phyloP scores from a whole-genome alignment of 768 basidiomycete genomes.

The Lentinus tigrinus region DNA sequence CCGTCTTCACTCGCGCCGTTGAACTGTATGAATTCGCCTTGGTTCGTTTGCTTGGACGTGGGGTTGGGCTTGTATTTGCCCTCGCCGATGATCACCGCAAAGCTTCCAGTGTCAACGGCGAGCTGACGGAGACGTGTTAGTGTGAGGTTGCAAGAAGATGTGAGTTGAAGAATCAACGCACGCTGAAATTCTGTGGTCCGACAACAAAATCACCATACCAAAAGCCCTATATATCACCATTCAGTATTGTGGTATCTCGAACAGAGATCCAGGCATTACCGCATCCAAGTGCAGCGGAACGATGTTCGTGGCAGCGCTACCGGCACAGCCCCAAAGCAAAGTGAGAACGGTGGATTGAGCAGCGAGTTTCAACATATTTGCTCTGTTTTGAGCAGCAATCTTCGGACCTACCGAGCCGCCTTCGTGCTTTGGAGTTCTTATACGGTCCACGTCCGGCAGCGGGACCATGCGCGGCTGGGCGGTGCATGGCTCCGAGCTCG shows the following conservation, averaged over 20 bases:
- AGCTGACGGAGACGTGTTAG: background rate
- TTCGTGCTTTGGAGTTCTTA: too few species aligned
- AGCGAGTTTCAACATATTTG: too few species aligned
- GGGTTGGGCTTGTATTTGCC: slow-evolving; percentile 11
- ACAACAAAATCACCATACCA: slow-evolving; percentile 8
- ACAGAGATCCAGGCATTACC: background rate
- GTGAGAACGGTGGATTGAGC: too few species aligned
- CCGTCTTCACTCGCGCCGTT: slow-evolving; percentile 14
- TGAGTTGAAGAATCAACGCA: background rate
- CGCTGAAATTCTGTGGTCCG: slow-evolving; percentile 7
- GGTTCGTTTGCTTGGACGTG: slow-evolving; percentile 10
- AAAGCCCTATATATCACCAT: slow-evolving; percentile 6
- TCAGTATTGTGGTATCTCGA: background rate
- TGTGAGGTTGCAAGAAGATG: background rate
- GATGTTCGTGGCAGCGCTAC: too few species aligned
- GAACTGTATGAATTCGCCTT: slow-evolving; percentile 18
- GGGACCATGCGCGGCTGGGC: too few species aligned
- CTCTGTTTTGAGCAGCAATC: too few species aligned
- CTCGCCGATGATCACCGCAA: slow-evolving; percentile 8
- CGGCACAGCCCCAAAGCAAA: too few species aligned
- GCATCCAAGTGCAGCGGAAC: too few species aligned
- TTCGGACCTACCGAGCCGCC: too few species aligned
- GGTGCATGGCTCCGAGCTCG: too few species aligned
- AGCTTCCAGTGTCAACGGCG: slow-evolving; percentile 15
- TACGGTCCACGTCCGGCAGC: too few species aligned